Evolutionary conservation across 2,329 filamentous ascomycete genomes (phyloP), one percentile per base, ranked within the genome.

Genomic region (Penicillium oxalicum): DNA sequence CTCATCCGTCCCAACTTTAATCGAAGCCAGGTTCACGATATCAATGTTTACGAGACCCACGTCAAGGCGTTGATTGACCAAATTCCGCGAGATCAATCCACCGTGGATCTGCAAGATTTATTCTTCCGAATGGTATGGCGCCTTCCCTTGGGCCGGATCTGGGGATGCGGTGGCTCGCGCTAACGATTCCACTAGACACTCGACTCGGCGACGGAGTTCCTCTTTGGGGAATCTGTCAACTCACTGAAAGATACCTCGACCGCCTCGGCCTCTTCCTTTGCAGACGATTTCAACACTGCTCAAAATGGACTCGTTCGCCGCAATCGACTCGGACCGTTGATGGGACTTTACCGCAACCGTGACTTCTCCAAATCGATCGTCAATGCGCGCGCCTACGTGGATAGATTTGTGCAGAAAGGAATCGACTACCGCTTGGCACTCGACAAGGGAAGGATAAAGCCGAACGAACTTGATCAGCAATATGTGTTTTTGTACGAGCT

Each of bases 21-120:
- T 1, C 66, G 75, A 7, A 70, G 73, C 9, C 77, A 80, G 53
- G 70, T 81, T 8, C 74, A 72, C 4, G 75, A 81, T 57, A 61
- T 81, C 5, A 67, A 70, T 29, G 79, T 78, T 1, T 83, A 86
- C 44, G 83, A 87, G 57, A 67, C 63, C 2, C 82, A 86, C 66
- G 72, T 84, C 73, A n/a, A 74, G 76, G 40, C 29, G 4, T n/a
- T 42, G 13, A 34, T 42, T 33, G 29, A 42, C 9, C 29, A 18
- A 24, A 74, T 88, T 7, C 81, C 82, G 0, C 62, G 62, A 0
- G 70, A 80, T 43, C 74, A 82, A 35, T 68, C 73, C 1, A 74
- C 74, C 0, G 74, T 86, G 11, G 79, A 87, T 55, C 70, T 87
- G 26, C 79, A 81, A 57, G 74, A 77, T 9, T 65, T 84, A 9